A percentile compares a stretch with the other conserved stretches of the same genome.
Evolutionary conservation across 1,284 basidiomycete genomes (phyloP).

Genomic region (Exobasidium cylindrosporum): DNA sequence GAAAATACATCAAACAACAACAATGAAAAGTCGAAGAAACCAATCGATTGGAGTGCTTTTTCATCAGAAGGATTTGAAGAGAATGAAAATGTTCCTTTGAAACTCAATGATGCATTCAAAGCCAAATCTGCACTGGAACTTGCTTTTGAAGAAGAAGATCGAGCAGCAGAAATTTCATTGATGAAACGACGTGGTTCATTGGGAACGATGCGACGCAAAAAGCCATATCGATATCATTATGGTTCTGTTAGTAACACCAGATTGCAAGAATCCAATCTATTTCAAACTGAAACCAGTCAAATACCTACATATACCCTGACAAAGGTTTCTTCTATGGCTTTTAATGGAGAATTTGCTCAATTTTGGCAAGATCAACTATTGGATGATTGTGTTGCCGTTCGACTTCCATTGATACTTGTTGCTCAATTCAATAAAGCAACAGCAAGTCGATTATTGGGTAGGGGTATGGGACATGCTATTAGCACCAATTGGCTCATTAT

Average conservation of each 20-base stretch:
- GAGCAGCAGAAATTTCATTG: background rate
- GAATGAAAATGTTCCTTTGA: background rate
- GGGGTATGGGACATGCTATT: background rate
- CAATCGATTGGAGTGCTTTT: background rate
- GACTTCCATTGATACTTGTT: slow-evolving; percentile 7
- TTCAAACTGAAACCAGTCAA: background rate
- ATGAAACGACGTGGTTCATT: background rate
- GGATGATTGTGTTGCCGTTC: slow-evolving; percentile 4
- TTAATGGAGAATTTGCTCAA: slow-evolving; percentile 13
- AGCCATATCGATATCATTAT: background rate
- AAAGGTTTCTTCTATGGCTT: background rate
- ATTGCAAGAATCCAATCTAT: background rate
- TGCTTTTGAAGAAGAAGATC: slow-evolving; percentile 9
- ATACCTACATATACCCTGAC: slow-evolving; percentile 8
- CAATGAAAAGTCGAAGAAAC: background rate
- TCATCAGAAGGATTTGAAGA: slow-evolving; percentile 1
- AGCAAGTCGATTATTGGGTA: slow-evolving; percentile 4
- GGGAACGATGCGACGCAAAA: slow-evolving; percentile 2
- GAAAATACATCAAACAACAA: background rate
- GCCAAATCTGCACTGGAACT: slow-evolving; percentile 4
- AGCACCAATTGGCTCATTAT: slow-evolving; percentile 14
- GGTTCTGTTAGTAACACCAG: background rate
- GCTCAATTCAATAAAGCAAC: slow-evolving; percentile 14
- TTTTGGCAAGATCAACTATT: slow-evolving; percentile 20
- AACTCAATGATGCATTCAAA: background rate